Evolutionary conservation across 2,329 filamentous ascomycete genomes (phyloP).

Genomic region (Xylariaceae sp.): DNA sequence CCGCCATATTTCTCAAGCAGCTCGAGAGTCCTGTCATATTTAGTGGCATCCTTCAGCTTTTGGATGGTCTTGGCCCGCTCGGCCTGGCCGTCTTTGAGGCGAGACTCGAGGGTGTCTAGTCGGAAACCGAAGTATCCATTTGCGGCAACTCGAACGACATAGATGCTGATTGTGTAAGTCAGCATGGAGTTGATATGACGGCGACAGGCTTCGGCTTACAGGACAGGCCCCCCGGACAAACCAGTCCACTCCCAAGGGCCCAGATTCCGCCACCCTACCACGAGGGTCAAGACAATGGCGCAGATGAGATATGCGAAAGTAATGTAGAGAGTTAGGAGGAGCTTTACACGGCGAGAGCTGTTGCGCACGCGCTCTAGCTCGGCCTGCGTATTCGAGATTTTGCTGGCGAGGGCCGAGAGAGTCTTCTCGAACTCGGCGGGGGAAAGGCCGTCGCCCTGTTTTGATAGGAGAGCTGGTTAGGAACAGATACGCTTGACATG

Average conservation of each 20-base stretch:
- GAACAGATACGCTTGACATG: background rate
- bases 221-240: conserved; percentile 69
- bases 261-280: conserved; percentile 80
- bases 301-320: conserved; percentile 88
- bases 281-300: conserved; percentile 73
- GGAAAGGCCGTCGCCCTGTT: conserved; percentile 71
- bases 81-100: conserved; percentile 69
- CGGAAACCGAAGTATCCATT: conserved; percentile 76
- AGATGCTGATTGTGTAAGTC: conserved; percentile 59
- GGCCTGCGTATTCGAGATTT: conserved; percentile 71
- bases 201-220: conserved; percentile 48
- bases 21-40: conserved; percentile 91
- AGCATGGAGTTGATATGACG: background rate
- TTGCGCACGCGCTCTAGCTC: conserved; percentile 70
- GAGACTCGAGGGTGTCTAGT: conserved; percentile 62
- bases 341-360: conserved; percentile 71
- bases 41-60: conserved; percentile 90
- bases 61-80: conserved; percentile 86
- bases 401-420: conserved; percentile 73
- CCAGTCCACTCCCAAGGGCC: conserved; percentile 72
- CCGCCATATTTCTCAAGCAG: conserved; percentile 92
- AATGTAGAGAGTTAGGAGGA: conserved; percentile 86
- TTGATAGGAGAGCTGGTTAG: background rate
- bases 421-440: conserved; percentile 91
- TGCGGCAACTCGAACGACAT: conserved; percentile 62